Evolutionary conservation across 2,329 filamentous ascomycete species (phyloP), one percentile per base, ranked within the genome.

Genomic region (Trichoderma harzianum): DNA sequence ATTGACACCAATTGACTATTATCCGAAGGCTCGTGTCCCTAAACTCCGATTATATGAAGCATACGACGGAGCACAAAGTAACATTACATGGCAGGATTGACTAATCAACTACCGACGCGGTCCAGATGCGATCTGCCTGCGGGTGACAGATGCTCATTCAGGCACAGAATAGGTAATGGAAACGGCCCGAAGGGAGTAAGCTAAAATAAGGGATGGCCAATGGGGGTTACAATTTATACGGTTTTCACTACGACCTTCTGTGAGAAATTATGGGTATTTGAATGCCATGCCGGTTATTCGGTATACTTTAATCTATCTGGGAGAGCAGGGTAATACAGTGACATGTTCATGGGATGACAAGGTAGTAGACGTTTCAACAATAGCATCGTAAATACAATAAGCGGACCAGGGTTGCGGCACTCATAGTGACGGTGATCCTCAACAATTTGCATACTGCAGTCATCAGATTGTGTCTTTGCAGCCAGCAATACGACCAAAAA

Each of bases 101-200:
- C 14, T 24, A 66, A 66, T 66, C 16, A 7, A 69, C 55, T 34
- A 8, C 66, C 36, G 36, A 26, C 7, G 24, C 18, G 28, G 32
- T 26, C 26, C n/a, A 47, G 55, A 68, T 60, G 65, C 53, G 34
- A 68, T 60, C 39, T 67, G 30, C n/a, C 47, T 26, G 28, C 16
- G 16, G 47, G 65, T 58, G 53, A 58, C 47, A 47, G 65, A 28
- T 51, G 66, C 55, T 51, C 18, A 16, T 36, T 69, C 55, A 69
- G 55, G 55, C 36, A 51, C 66, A 61, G 36, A 34, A 34, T 34
- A 60, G n/a, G 11, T 5, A 34, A 32, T 47, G 36, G 55, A 69
- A 69, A 69, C 66, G 66, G 66, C 66, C 66, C 66, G 66, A 69
- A 60, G 34, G 24, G 18, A 24, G 28, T 3, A 51, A 39, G 36